These are phyloP conservation scores for Hypomyces perniciosus DNA, from an alignment of 2,329 filamentous ascomycete genomes.

Conservation along the genomic window DNA sequence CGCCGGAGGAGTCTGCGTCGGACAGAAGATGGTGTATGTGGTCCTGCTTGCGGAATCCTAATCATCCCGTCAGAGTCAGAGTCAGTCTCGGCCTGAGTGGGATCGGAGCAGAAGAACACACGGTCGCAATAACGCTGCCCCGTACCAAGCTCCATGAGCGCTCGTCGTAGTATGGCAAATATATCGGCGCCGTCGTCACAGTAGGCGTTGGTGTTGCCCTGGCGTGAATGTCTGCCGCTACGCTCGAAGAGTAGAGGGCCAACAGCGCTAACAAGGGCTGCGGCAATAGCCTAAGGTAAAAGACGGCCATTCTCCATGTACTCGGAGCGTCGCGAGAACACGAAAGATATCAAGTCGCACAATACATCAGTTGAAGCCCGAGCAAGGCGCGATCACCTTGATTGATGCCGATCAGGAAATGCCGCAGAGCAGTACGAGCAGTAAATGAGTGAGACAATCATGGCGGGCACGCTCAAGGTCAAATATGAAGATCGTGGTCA, in stretches of 20 bases:
- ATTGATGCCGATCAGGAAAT: neutral
- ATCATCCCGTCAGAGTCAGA: neutral
- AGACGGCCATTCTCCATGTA: too few relatives aligned
- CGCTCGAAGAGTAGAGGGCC: conserved; percentile 18
- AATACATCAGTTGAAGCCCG: neutral
- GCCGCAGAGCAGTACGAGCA: too few relatives aligned
- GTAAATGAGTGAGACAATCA: too few relatives aligned
- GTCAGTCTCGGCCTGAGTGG: neutral
- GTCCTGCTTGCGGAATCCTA: conserved; percentile 35
- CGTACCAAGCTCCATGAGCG: conserved; percentile 40
- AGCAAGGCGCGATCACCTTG: neutral
- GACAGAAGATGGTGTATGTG: conserved; percentile 45
- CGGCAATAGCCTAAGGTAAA: neutral
- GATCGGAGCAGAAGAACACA: conserved; percentile 18
- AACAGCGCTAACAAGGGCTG: conserved; percentile 22
- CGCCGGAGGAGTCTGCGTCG: conserved; percentile 32
- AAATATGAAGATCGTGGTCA: neutral
- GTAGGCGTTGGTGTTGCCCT: conserved; percentile 15
- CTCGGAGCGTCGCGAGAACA: too few relatives aligned
- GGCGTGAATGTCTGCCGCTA: conserved; percentile 13
- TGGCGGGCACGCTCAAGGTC: too few relatives aligned
- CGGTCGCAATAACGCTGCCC: conserved; percentile 40
- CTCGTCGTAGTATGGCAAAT: conserved; percentile 36
- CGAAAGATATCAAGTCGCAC: too few relatives aligned
- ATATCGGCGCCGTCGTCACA: conserved; percentile 39